These are phyloP conservation scores for Lasiodiplodia theobromae DNA, from an alignment of 2,329 filamentous ascomycete species.

Conservation along the genomic window DNA sequence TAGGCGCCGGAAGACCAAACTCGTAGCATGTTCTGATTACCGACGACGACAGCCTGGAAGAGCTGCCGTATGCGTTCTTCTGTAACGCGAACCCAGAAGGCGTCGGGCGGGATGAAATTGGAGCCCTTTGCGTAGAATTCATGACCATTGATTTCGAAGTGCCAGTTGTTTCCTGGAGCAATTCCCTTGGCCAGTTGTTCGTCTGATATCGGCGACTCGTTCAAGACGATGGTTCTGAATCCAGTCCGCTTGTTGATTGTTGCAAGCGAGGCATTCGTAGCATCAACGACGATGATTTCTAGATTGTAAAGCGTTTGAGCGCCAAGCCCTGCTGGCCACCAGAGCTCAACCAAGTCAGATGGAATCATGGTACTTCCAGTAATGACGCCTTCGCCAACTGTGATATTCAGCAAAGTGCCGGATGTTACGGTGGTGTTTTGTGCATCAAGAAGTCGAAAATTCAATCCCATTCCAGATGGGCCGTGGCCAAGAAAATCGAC, in stretches of 20 bases:
- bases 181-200: conserved; percentile 62
- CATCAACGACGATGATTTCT: conserved; percentile 56
- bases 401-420: conserved; percentile 50
- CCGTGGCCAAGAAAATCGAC: conserved; percentile 63
- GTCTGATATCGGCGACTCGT: conserved; percentile 61
- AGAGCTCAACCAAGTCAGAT: conserved; percentile 58
- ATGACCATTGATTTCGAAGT: conserved; percentile 71
- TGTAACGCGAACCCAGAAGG: conserved; percentile 69
- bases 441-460: conserved; percentile 56
- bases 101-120: conserved; percentile 69
- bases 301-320: conserved; percentile 65
- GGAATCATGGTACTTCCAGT: conserved; percentile 58
- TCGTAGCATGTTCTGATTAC: conserved; percentile 70
- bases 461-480: conserved; percentile 53
- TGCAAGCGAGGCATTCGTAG: conserved; percentile 47
- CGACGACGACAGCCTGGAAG: conserved; percentile 62
- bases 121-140: conserved; percentile 70
- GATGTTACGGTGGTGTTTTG: conserved; percentile 50
- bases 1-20: conserved; percentile 69
- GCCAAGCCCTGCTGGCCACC: conserved; percentile 68
- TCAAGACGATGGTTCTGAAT: conserved; percentile 68
- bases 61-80: conserved; percentile 58
- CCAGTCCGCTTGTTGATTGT: conserved; percentile 62
- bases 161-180: conserved; percentile 66
- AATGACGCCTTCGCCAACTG: conserved; percentile 51